A percentile compares a stretch with the other conserved stretches of the same genome.
phyloP scores from a whole-genome alignment of 805 yeast species.

The Nakazawaea wickerhamii region DNA sequence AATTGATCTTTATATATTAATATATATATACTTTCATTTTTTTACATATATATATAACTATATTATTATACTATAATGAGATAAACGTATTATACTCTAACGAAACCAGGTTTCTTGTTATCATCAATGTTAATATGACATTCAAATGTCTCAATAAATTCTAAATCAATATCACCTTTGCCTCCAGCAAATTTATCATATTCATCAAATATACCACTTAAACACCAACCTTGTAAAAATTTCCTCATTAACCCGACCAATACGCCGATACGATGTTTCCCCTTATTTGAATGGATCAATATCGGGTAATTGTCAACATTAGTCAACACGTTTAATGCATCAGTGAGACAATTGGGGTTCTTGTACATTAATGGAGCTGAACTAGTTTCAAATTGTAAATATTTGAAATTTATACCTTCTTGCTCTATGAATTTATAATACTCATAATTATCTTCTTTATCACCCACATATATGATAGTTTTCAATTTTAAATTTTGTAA shows the following conservation, averaged over 20 bases:
- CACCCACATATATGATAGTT: slow-evolving; percentile 82
- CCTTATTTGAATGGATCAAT: slow-evolving; percentile 88
- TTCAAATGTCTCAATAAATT: slow-evolving; percentile 80
- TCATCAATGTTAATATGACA: slow-evolving; percentile 49
- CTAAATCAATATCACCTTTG: slow-evolving; percentile 87
- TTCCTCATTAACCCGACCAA: slow-evolving; percentile 88
- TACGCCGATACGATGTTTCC: slow-evolving; percentile 95
- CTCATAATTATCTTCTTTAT: slow-evolving; percentile 58
- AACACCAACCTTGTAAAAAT: slow-evolving; percentile 85
- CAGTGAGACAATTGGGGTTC: slow-evolving; percentile 51
- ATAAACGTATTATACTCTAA: slow-evolving; percentile 27
- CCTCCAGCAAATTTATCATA: slow-evolving; percentile 91
- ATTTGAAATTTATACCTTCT: slow-evolving; percentile 61
- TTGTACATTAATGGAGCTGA: slow-evolving; percentile 65
- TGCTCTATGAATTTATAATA: slow-evolving; percentile 70
- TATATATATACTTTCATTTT: not conserved
- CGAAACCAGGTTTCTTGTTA: slow-evolving; percentile 58
- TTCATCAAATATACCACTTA: slow-evolving; percentile 90
- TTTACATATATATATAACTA: not conserved
- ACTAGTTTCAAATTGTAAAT: slow-evolving; percentile 64
- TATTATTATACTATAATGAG: not conserved
- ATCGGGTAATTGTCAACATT: slow-evolving; percentile 78
- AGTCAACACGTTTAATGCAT: slow-evolving; percentile 50
- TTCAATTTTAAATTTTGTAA: slow-evolving; percentile 61
- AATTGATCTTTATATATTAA: not conserved